Percentiles rank a stretch among this genome's conserved stretches.
phyloP scores from a whole-genome alignment of 2,329 filamentous ascomycete genomes.

The Chaetomium globosum region DNA sequence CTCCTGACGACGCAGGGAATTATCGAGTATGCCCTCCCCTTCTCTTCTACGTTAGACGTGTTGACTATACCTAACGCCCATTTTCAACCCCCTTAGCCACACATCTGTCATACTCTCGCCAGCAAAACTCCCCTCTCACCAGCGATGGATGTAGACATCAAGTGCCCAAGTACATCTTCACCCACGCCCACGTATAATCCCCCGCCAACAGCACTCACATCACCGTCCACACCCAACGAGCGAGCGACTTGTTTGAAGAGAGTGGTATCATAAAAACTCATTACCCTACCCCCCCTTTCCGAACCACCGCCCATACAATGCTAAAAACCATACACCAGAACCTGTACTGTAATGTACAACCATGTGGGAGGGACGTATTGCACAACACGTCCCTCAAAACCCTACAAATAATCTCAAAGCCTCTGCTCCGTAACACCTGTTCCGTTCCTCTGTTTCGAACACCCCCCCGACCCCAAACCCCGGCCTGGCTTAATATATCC shows the following conservation, averaged over 20 bases:
- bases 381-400: background rate
- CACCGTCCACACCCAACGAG: background rate
- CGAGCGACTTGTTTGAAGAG: background rate
- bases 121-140: too few relatives aligned
- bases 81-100: too few relatives aligned
- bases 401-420: constrained; percentile 10
- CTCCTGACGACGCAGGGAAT: too few relatives aligned
- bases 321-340: constrained; percentile 25
- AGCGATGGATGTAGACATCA: too few relatives aligned
- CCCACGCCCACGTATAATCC: background rate
- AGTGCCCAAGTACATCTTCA: too few relatives aligned
- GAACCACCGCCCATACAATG: constrained; percentile 16
- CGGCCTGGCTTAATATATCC: background rate
- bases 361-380: too few relatives aligned
- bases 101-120: too few relatives aligned
- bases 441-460: background rate
- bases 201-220: background rate
- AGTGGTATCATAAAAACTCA: constrained; percentile 13
- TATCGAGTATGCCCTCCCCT: too few relatives aligned
- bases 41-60: too few relatives aligned
- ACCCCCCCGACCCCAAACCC: background rate
- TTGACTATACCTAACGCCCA: too few relatives aligned
- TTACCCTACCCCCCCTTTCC: constrained; percentile 10
- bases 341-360: constrained; percentile 21
- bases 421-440: constrained; percentile 17